A percentile compares a stretch with the other conserved stretches of the same genome.
Evolutionary conservation across 345 rosid genomes (phyloP).

Genomic region (Euphorbia lathyris): DNA sequence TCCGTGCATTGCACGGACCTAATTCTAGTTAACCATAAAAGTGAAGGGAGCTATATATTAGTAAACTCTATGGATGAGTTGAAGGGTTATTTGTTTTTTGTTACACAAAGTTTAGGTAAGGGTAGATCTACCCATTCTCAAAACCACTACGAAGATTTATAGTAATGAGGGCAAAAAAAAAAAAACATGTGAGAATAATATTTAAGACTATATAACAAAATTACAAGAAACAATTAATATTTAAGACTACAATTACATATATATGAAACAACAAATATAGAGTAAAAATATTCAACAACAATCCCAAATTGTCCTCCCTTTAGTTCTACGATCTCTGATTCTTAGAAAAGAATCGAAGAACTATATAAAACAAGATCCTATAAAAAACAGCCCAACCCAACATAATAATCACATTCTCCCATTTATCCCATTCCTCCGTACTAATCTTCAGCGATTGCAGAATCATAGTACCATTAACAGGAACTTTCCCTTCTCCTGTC

Average conservation of each 20-base stretch:
- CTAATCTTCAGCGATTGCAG: conserved; percentile 35
- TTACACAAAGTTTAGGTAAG: too few relatives aligned
- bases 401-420: conserved; percentile 46
- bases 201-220: neutral
- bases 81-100: too few relatives aligned
- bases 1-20: too few relatives aligned
- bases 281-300: too few relatives aligned
- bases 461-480: conserved; percentile 31
- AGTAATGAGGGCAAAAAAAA: too few relatives aligned
- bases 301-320: neutral
- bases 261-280: too few relatives aligned
- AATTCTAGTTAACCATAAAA: too few relatives aligned
- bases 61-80: too few relatives aligned
- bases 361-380: conserved; percentile 50
- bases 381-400: conserved; percentile 61
- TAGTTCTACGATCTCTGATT: conserved; percentile 46
- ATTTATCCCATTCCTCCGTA: conserved; percentile 31
- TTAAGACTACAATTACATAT: neutral
- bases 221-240: neutral
- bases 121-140: too few relatives aligned
- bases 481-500: neutral
- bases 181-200: neutral
- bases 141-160: too few relatives aligned
- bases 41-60: too few relatives aligned
- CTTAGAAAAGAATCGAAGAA: conserved; percentile 60